Percentiles rank a stretch among this genome's conserved stretches.
These are phyloP conservation scores for Eremochloa ophiuroides DNA, from an alignment of 176 grass and related monocot genomes.

Conservation along the genomic window DNA sequence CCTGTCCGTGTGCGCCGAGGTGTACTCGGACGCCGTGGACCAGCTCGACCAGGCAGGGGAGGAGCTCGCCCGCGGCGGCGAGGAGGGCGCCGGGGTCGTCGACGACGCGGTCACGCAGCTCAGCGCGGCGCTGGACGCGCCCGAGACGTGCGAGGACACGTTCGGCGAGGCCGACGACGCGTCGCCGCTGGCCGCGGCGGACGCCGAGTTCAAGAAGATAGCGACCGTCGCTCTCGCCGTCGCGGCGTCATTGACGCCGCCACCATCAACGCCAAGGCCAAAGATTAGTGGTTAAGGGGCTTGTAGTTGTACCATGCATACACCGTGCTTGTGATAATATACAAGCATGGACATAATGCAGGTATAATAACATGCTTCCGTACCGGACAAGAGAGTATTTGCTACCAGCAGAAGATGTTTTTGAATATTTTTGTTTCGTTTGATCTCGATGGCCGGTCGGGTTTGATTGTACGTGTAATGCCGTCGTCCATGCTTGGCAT, in stretches of 20 bases:
- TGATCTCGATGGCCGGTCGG: not conserved
- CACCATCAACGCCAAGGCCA: not conserved
- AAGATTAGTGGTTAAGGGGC: not conserved
- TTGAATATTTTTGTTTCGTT: not conserved
- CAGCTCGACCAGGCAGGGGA: slow-evolving; percentile 39
- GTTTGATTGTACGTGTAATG: not conserved
- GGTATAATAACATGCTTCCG: not conserved
- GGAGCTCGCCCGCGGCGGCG: slow-evolving; percentile 18
- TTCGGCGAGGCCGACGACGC: slow-evolving; percentile 46
- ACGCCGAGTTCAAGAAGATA: slow-evolving; percentile 52
- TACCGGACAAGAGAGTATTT: not conserved
- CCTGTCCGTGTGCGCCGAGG: slow-evolving; percentile 46
- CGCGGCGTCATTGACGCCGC: slow-evolving; percentile 19
- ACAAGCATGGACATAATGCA: not conserved
- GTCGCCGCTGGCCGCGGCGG: slow-evolving; percentile 44
- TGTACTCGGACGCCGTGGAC: slow-evolving; percentile 54
- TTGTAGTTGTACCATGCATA: too few relatives aligned
- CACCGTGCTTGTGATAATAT: too few relatives aligned
- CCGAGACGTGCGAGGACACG: slow-evolving; percentile 58
- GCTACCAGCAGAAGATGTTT: not conserved
- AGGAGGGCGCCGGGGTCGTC: not conserved
- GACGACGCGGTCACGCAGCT: slow-evolving; percentile 45
- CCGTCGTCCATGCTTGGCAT: slow-evolving; percentile 33
- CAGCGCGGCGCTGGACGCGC: slow-evolving; percentile 43
- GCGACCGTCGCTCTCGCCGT: slow-evolving; percentile 52